Evolutionary conservation across 352 stramenopile species (phyloP).

Genomic region (Paralagenidium karlingii): DNA sequence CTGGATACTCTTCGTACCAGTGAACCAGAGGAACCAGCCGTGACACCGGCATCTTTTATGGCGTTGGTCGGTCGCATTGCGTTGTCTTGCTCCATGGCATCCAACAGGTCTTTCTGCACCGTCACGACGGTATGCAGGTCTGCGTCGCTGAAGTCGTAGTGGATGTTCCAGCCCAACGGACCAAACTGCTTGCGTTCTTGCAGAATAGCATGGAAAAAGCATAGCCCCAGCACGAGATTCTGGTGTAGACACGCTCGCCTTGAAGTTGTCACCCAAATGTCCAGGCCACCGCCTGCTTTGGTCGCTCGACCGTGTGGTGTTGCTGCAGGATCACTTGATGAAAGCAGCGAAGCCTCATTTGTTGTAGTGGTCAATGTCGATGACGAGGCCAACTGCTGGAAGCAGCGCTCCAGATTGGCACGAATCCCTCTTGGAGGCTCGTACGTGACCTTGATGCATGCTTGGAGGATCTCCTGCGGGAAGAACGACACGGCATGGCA

Average conservation of each 20-base stretch:
- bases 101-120: constrained; percentile 34
- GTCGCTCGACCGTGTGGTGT: constrained; percentile 1
- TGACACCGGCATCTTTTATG: no score
- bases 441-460: constrained; percentile 66
- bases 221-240: constrained; percentile 55
- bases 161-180: constrained; percentile 60
- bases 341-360: constrained; percentile 41
- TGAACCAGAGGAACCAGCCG: no score
- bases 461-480: constrained; percentile 55
- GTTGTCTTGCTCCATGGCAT: no score
- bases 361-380: constrained; percentile 48
- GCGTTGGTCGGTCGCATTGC: no score
- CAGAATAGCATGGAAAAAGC: constrained; percentile 67
- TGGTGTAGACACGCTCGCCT: no score
- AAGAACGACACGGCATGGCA: constrained; percentile 58
- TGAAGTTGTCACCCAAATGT: no score
- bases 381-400: constrained; percentile 18
- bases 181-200: constrained; percentile 70
- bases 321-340: no score
- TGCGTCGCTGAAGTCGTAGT: constrained; percentile 66
- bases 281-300: neutral
- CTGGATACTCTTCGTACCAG: no score
- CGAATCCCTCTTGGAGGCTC: constrained; percentile 62
- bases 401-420: constrained; percentile 57
- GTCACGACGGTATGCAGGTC: constrained; percentile 62